phyloP scores from a whole-genome alignment of 2,329 filamentous ascomycete species.

The Dendrostoma leiphaemia region DNA sequence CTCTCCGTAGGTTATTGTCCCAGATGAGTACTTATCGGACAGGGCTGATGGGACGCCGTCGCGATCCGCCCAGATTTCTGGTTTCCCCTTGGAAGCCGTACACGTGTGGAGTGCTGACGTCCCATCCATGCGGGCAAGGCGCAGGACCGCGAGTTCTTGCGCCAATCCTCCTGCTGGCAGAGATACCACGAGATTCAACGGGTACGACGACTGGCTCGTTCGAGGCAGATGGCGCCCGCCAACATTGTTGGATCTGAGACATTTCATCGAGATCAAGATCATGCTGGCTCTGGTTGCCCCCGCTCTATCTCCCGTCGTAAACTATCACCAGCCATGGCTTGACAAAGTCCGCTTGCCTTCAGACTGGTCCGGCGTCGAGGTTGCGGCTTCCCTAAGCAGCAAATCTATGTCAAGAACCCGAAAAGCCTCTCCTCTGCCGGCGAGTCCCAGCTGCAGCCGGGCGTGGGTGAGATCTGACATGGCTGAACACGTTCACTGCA shows the following conservation, averaged over 20 bases:
- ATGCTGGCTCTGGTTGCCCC: neutral
- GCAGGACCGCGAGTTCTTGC: neutral
- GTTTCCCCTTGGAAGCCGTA: too few species aligned
- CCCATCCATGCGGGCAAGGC: neutral
- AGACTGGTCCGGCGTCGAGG: too few species aligned
- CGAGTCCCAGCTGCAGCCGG: neutral
- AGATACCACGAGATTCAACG: neutral
- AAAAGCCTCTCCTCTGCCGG: neutral
- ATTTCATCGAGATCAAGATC: conserved; percentile 10
- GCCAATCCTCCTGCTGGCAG: neutral
- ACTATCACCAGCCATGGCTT: conserved; percentile 1
- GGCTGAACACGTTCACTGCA: conserved; percentile 4
- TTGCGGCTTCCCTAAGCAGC: neutral
- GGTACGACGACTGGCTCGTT: neutral
- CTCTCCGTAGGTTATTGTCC: conserved; percentile 5
- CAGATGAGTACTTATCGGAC: neutral
- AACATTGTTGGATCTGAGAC: conserved; percentile 13
- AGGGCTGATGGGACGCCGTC: too few species aligned
- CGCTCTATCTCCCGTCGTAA: neutral
- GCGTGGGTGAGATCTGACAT: conserved; percentile 2
- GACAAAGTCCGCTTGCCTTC: neutral
- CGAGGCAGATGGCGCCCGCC: neutral
- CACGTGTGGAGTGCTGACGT: too few species aligned
- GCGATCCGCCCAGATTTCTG: too few species aligned
- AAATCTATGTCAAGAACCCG: neutral